These are phyloP conservation scores for Centella asiatica DNA, from an alignment of 129 eudicot species.

Conservation along the genomic window DNA sequence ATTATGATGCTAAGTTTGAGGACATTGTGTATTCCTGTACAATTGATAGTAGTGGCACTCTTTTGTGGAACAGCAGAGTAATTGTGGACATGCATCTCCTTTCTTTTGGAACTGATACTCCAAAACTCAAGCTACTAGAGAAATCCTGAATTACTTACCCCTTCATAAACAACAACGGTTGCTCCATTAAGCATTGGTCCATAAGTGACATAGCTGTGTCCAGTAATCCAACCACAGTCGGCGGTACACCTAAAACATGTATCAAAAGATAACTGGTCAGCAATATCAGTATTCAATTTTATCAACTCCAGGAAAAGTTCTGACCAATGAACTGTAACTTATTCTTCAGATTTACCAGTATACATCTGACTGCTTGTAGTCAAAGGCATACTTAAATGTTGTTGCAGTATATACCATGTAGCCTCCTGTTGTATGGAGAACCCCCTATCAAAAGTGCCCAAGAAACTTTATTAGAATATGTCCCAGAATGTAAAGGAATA, in stretches of 20 bases:
- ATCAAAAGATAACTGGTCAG: not conserved
- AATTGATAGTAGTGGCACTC: too few species aligned
- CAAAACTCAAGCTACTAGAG: not conserved
- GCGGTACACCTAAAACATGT: slow-evolving; percentile 78
- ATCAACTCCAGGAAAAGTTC: not conserved
- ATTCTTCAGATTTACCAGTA: slow-evolving; percentile 53
- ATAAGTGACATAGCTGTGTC: slow-evolving; percentile 93
- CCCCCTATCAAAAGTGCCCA: slow-evolving; percentile 51
- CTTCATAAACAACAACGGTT: slow-evolving; percentile 71
- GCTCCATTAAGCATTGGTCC: slow-evolving; percentile 98
- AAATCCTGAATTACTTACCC: slow-evolving; percentile 44
- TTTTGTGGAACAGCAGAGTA: too few species aligned
- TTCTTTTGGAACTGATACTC: not conserved
- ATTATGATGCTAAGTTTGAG: too few species aligned
- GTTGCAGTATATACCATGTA: slow-evolving; percentile 96
- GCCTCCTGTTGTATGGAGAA: slow-evolving; percentile 96
- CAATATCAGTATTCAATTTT: not conserved
- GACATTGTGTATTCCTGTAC: too few species aligned
- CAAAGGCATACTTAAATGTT: slow-evolving; percentile 95
- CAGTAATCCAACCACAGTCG: slow-evolving; percentile 99
- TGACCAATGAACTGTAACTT: not conserved
- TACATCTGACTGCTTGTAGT: slow-evolving; percentile 79
- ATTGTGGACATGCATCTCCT: not conserved
- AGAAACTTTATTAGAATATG: slow-evolving; percentile 4
- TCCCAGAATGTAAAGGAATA: not conserved